Base-by-base conservation (phyloP, 345 rosid genomes). In the Reutealis trisperma region DNA sequence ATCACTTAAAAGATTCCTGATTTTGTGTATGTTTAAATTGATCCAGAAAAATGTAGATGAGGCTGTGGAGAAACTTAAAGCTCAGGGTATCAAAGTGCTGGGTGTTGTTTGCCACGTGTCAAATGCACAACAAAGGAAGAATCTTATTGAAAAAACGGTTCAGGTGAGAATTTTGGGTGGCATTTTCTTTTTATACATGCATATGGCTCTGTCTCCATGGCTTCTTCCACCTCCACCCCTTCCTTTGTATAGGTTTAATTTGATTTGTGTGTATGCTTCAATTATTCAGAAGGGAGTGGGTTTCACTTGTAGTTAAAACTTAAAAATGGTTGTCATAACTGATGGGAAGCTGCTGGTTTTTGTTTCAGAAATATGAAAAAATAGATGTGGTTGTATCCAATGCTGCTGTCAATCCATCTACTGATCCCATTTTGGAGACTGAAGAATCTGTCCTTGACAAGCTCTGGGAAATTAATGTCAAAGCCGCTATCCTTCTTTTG, bases 51-150 rank as follows among this genome's bases (percentile, higher is more conserved):
- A 96, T 76, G 97, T 93, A 47, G 95, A 93, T 3, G 92, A 91
- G 70, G 98, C 99, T 7, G 90, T 85, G 61, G 88, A 84, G 67
- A 86, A 92, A 80, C 93, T 93, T 75, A 87, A 82, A 84, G 84
- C 86, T 11, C 41, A 78, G 79, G 98, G 97, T 67, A 88, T 93
- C 75, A 86, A 91, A 75, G 97, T 72, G 24, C 67, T 87, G 77
- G 99, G 98, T 73, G 83, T 96, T 66, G 94, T 93, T 73, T 96
- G 97, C 44, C 99, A 93, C 72, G 98, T 96, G 5, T 91, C 97
- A 45, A 87, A 91, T 75, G 82, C 83, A 7, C 87, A 88, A 47
- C 99, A 96, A 12, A 93, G 98, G 81, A 90, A 86, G 78, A 80
- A 84, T 84, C 97, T 93, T 32, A 83, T 91, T 3, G 81, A 83